Evolutionary conservation across 768 basidiomycete species (phyloP).

Genomic region (Hypsizygus marmoreus): DNA sequence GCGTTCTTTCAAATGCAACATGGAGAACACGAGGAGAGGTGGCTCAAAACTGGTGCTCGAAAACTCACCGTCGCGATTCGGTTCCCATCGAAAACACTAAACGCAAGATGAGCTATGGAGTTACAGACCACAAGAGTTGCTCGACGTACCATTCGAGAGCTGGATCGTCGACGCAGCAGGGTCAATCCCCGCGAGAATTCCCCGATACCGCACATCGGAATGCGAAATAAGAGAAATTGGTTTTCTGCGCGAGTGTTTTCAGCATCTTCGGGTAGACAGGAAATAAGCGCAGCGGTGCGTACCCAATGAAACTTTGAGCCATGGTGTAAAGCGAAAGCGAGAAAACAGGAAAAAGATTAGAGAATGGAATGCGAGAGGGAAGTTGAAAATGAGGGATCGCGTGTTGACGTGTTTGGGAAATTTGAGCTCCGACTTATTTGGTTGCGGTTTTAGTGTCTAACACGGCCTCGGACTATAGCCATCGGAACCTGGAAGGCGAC

Average conservation of each 20-base stretch:
- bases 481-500: background rate
- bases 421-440: constrained; percentile 26
- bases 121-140: background rate
- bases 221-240: constrained; percentile 89
- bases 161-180: constrained; percentile 85
- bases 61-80: constrained; percentile 72
- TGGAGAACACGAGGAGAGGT: constrained; percentile 1
- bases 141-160: constrained; percentile 73
- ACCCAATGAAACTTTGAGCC: constrained; percentile 82
- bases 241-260: constrained; percentile 53
- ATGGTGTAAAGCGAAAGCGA: constrained; percentile 37
- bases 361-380: constrained; percentile 4
- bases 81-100: constrained; percentile 88
- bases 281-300: constrained; percentile 23
- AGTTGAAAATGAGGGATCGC: constrained; percentile 12
- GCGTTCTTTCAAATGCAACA: background rate
- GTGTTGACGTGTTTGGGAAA: constrained; percentile 29
- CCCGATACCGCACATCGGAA: constrained; percentile 88
- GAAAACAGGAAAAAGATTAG: constrained; percentile 4
- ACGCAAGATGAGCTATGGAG: constrained; percentile 11
- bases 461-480: background rate
- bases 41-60: background rate
- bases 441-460: background rate
- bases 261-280: background rate
- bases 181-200: constrained; percentile 86